phyloP scores from a whole-genome alignment of 257 asterid species.

The Solanum megistacrolobum region DNA sequence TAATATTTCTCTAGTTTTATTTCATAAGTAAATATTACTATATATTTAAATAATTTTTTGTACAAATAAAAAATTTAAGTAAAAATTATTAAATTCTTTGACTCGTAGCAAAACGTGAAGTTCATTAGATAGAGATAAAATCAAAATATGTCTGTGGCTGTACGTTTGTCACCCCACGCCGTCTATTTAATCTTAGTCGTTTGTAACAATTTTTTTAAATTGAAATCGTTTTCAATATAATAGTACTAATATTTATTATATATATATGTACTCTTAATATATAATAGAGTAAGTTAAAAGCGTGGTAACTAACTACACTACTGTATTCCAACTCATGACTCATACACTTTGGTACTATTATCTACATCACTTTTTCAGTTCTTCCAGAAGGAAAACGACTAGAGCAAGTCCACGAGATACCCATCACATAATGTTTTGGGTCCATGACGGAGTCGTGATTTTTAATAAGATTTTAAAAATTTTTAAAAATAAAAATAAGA shows the following conservation, averaged over 20 bases:
- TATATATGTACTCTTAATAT: neutral
- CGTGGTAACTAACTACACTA: neutral
- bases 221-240: neutral
- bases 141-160: neutral
- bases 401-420: neutral
- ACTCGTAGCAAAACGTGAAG: neutral
- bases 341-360: neutral
- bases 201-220: neutral
- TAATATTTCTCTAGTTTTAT: neutral
- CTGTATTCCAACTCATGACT: neutral
- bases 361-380: neutral
- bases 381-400: neutral
- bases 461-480: no score
- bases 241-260: neutral
- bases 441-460: no score
- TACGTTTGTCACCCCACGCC: neutral
- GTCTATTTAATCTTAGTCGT: neutral
- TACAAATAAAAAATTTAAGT: no score
- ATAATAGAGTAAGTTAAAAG: neutral
- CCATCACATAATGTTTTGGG: neutral
- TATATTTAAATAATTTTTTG: no score
- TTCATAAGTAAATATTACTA: neutral
- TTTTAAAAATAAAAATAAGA: no score
- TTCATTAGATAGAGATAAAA: neutral
- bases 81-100: no score